These are phyloP conservation scores for Parsonsia alboflavescens DNA, from an alignment of 257 asterid species.

Conservation along the genomic window DNA sequence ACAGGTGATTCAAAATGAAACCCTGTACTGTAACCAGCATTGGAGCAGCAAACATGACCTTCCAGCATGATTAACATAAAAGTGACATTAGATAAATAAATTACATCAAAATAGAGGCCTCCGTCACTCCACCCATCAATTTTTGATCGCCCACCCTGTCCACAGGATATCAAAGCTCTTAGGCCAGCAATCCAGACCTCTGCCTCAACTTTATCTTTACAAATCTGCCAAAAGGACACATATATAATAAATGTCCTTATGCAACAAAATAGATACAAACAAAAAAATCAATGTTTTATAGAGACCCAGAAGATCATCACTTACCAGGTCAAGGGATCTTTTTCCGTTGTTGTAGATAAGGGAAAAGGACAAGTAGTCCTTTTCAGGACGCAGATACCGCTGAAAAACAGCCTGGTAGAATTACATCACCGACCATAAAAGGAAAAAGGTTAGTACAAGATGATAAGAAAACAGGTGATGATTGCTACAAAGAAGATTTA, in stretches of 20 bases:
- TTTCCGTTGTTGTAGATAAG: conserved; percentile 85
- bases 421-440: not conserved
- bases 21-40: too few species aligned
- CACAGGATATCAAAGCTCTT: conserved; percentile 64
- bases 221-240: conserved; percentile 41
- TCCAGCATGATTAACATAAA: conserved; percentile 5
- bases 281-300: not conserved
- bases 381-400: conserved; percentile 79
- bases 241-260: conserved; percentile 8
- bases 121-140: conserved; percentile 96
- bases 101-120: conserved; percentile 76
- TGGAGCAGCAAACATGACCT: not conserved
- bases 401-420: conserved; percentile 78
- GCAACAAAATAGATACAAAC: conserved; percentile 10
- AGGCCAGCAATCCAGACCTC: conserved; percentile 92
- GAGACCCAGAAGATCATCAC: conserved; percentile 27
- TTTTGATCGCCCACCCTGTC: conserved; percentile 84
- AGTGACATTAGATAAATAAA: conserved; percentile 17
- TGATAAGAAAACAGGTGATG: not conserved
- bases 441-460: not conserved
- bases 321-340: conserved; percentile 94
- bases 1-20: too few species aligned
- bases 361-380: conserved; percentile 89
- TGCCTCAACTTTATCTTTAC: conserved; percentile 94
- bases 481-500: not conserved